Evolutionary conservation across 1,139 yeast genomes (phyloP).

Genomic region (Geotrichum reessii): DNA sequence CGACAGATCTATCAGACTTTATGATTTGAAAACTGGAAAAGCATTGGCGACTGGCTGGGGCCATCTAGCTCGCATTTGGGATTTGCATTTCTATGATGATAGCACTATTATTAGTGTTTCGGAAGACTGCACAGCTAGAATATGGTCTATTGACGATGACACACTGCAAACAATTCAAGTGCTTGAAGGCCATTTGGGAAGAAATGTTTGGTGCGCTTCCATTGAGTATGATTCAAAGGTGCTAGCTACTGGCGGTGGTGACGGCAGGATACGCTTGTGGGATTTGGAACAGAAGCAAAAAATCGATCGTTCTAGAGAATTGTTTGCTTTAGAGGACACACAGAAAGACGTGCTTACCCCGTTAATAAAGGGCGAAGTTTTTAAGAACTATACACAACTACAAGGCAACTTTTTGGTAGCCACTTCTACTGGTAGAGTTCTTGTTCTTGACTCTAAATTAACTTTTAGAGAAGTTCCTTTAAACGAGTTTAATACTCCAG

Average conservation of each 20-base stretch:
- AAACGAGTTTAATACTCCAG: conserved; percentile 36
- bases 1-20: conserved; percentile 79
- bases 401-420: conserved; percentile 43
- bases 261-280: conserved; percentile 67
- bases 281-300: conserved; percentile 40
- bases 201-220: conserved; percentile 83
- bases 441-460: conserved; percentile 20
- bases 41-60: conserved; percentile 88
- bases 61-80: conserved; percentile 92
- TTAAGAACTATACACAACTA: conserved; percentile 56
- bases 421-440: conserved; percentile 58
- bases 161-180: conserved; percentile 43
- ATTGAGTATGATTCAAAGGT: conserved; percentile 44
- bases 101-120: conserved; percentile 57
- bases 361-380: conserved; percentile 47
- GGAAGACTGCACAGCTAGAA: conserved; percentile 83
- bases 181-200: conserved; percentile 69
- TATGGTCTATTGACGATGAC: conserved; percentile 49
- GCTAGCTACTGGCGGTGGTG: conserved; percentile 77
- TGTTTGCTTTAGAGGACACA: conserved; percentile 33
- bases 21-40: conserved; percentile 52
- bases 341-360: conserved; percentile 12
- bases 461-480: conserved; percentile 32
- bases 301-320: conserved; percentile 31
- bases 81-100: conserved; percentile 50